Evolutionary conservation across 805 yeast species (phyloP), one percentile per base, ranked within the genome.

Genomic region (Starmerella floricola): DNA sequence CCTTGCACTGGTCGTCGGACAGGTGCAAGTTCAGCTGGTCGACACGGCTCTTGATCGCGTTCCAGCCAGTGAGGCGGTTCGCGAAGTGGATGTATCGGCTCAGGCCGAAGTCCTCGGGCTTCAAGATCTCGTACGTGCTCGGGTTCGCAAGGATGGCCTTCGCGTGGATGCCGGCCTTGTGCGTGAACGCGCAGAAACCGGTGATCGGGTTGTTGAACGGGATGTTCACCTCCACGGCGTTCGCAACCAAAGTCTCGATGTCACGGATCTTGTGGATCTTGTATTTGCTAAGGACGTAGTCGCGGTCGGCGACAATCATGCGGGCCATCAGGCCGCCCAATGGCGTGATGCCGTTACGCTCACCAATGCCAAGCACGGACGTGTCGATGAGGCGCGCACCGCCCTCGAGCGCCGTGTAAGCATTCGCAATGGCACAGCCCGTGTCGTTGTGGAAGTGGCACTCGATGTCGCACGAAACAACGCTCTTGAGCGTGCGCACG

Each of bases 401-500:
- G 42, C 86, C 98, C 67, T 88, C 98, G 57, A 88, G 72, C 12
- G 97, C 97, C 44, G 96, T 85, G 74, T 91, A 91, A 27, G 98
- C 95, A 63, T 88, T 88, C 48, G 96, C 95, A 67, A 88, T 85
- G 52, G 98, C 95, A 71, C 97, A 91, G 50, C 98, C 98, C 27
- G 98, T 88, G 65, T 88, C 98, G 63, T 88, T 84, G 69, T 88
- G 98, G 83, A 88, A 91, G 65, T 88, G 98, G 64, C 95, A 84
- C 69, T 88, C 98, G 57, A 88, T 87, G 62, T 88, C 98, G 70
- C 97, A 88, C 29, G 83, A 79, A 38, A 88, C 97, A 38, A 88
- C 95, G 12, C 87, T 77, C 66, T 78, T 84, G 63, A 88, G 76
- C 34, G 98, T 91, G 60, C 93, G 79, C 50, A 88, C 91, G 55